phyloP scores from a whole-genome alignment of 1,284 basidiomycete species.

The Fomitopsis palustris region DNA sequence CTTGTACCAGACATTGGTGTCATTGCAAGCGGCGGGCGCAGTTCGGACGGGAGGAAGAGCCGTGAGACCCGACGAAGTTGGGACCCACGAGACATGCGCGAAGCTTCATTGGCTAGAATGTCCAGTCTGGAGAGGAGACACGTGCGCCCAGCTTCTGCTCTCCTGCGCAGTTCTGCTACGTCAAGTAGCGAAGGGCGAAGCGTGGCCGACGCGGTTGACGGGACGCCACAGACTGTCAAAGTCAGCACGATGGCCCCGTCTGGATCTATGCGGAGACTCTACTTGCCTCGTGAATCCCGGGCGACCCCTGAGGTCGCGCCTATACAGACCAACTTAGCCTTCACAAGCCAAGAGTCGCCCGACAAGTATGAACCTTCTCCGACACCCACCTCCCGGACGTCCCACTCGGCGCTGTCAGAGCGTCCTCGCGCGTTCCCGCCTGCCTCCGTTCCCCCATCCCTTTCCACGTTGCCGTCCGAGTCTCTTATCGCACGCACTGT shows the following conservation, averaged over 20 bases:
- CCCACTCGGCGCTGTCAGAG: slow-evolving; percentile 25
- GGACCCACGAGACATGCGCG: slow-evolving; percentile 37
- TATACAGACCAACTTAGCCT: slow-evolving; percentile 15
- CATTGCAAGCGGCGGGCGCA: slow-evolving; percentile 22
- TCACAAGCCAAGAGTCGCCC: slow-evolving; percentile 42
- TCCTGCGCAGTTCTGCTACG: slow-evolving; percentile 19
- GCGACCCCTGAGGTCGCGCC: slow-evolving; percentile 28
- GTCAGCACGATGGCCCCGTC: slow-evolving; percentile 15
- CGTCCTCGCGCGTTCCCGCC: slow-evolving; percentile 41
- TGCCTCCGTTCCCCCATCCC: slow-evolving; percentile 52
- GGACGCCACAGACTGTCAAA: slow-evolving; percentile 21
- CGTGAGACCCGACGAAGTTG: slow-evolving; percentile 53
- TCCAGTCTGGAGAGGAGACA: slow-evolving; percentile 22
- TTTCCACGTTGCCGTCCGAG: slow-evolving; percentile 60
- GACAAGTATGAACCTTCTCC: slow-evolving; percentile 62
- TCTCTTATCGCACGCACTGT: slow-evolving; percentile 33
- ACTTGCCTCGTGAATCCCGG: slow-evolving; percentile 49
- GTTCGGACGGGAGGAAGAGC: slow-evolving; percentile 49
- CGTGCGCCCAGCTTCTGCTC: slow-evolving; percentile 26
- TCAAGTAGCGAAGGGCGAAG: slow-evolving; percentile 27
- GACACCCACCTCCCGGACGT: slow-evolving; percentile 49
- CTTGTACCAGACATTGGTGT: slow-evolving; percentile 20
- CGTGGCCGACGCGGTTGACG: slow-evolving; percentile 17
- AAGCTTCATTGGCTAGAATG: slow-evolving; percentile 17
- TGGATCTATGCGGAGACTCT: slow-evolving; percentile 43